Evolutionary conservation across 1,284 basidiomycete genomes (phyloP).

Genomic region (Gomphus bonarii): DNA sequence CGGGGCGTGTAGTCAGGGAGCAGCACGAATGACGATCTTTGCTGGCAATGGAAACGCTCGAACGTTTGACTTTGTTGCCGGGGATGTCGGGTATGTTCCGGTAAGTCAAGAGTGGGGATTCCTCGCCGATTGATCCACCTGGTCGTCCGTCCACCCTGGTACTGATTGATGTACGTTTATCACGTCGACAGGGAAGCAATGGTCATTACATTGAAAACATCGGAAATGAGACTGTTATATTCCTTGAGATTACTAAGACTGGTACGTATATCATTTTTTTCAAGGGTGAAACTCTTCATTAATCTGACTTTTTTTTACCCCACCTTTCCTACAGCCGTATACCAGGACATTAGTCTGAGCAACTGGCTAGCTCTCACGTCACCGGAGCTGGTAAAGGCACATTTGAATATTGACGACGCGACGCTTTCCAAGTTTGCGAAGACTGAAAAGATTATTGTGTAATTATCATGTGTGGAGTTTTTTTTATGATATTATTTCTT

Average conservation of each 20-base stretch:
- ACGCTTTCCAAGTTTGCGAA: slow-evolving; percentile 43
- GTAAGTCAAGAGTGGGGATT: slow-evolving; percentile 1
- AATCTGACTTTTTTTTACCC: slow-evolving; percentile 1
- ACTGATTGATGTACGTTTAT: too few species aligned
- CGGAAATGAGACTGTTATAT: slow-evolving; percentile 51
- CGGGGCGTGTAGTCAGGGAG: slow-evolving; percentile 33
- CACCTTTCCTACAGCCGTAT: slow-evolving; percentile 28
- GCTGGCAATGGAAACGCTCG: slow-evolving; percentile 49
- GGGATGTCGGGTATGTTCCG: slow-evolving; percentile 39
- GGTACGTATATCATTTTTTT: slow-evolving; percentile 22
- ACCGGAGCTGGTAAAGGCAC: slow-evolving; percentile 49
- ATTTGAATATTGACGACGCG: slow-evolving; percentile 43
- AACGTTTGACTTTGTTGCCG: slow-evolving; percentile 58
- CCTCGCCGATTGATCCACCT: too few species aligned
- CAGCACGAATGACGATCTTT: slow-evolving; percentile 53
- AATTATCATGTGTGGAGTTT: too few species aligned
- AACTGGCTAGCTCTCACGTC: slow-evolving; percentile 63
- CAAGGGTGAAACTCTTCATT: background rate
- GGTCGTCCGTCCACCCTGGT: too few species aligned
- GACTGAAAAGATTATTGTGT: slow-evolving; percentile 41
- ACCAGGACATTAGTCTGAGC: slow-evolving; percentile 59
- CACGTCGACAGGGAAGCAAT: slow-evolving; percentile 34
- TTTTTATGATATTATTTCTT: too few species aligned
- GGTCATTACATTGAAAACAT: slow-evolving; percentile 67
- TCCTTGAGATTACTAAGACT: slow-evolving; percentile 56